These are phyloP conservation scores for Candida khao-thaluensis DNA, from an alignment of 805 yeast genomes.

Conservation along the genomic window DNA sequence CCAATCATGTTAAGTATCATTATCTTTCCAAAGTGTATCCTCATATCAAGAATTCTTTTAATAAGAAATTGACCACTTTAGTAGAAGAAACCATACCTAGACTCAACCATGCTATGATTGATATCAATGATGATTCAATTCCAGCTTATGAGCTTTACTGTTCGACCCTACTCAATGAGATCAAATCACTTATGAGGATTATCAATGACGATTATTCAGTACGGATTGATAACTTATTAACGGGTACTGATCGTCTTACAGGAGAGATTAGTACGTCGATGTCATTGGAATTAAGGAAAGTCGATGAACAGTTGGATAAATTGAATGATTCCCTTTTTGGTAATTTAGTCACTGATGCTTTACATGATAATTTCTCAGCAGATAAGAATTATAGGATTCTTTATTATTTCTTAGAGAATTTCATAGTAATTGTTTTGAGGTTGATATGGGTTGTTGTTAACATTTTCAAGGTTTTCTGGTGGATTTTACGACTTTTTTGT, in stretches of 20 bases:
- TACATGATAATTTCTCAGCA: slow-evolving; percentile 14
- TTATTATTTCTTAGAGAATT: slow-evolving; percentile 49
- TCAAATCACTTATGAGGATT: slow-evolving; percentile 33
- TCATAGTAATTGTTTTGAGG: slow-evolving; percentile 52
- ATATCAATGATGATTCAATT: slow-evolving; percentile 32
- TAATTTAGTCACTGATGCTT: slow-evolving; percentile 13
- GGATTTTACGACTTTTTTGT: slow-evolving; percentile 18
- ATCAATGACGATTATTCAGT: slow-evolving; percentile 48
- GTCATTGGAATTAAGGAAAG: slow-evolving; percentile 56
- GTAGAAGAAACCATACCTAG: slow-evolving; percentile 8
- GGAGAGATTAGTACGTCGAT: slow-evolving; percentile 74
- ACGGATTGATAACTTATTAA: slow-evolving; percentile 58
- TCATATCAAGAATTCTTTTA: not conserved
- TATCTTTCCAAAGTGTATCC: slow-evolving; percentile 13
- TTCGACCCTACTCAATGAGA: slow-evolving; percentile 32
- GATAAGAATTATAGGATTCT: slow-evolving; percentile 34
- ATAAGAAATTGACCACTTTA: slow-evolving; percentile 7
- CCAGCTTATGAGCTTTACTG: slow-evolving; percentile 36
- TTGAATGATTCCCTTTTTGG: slow-evolving; percentile 35
- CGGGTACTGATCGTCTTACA: slow-evolving; percentile 63
- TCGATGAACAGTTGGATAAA: slow-evolving; percentile 49
- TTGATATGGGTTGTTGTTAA: slow-evolving; percentile 58
- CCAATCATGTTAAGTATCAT: slow-evolving; percentile 12
- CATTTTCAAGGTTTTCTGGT: slow-evolving; percentile 36
- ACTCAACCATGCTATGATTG: slow-evolving; percentile 16